phyloP scores from a whole-genome alignment of 345 rosid species.

The Viola odorata region DNA sequence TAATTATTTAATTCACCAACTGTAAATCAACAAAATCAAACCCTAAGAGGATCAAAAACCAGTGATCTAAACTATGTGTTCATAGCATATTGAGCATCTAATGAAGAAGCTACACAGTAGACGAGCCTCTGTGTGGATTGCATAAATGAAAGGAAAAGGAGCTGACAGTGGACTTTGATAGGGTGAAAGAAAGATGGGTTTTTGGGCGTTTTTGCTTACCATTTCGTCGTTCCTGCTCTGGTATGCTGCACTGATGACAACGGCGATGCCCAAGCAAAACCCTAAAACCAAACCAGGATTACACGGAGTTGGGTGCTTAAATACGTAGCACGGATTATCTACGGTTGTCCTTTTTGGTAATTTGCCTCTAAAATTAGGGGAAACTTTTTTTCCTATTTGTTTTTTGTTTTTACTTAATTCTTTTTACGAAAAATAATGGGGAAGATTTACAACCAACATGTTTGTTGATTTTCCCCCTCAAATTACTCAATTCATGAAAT shows the following conservation, averaged over 20 bases:
- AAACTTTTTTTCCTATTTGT: too few species aligned
- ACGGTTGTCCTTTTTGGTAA: background rate
- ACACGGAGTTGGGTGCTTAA: background rate
- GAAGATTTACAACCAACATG: background rate
- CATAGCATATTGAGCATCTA: background rate
- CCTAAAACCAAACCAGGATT: background rate
- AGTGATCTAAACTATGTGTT: background rate
- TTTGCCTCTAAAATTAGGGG: background rate
- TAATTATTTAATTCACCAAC: background rate
- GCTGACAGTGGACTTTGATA: background rate
- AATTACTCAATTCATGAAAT: too few species aligned
- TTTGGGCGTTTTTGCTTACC: background rate
- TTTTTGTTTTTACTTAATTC: too few species aligned
- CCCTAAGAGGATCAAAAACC: background rate
- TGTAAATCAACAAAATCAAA: background rate
- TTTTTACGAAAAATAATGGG: too few species aligned
- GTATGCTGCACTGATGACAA: background rate
- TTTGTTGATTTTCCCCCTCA: background rate
- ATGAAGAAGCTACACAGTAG: background rate
- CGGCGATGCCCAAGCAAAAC: background rate
- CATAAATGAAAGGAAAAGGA: background rate
- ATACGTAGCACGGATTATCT: background rate
- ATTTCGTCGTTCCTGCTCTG: background rate
- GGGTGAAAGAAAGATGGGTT: background rate
- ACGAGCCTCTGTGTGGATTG: background rate